Evolutionary conservation across 768 basidiomycete genomes (phyloP), one percentile per base, ranked within the genome.

Genomic region (Coprinopsis sp.): DNA sequence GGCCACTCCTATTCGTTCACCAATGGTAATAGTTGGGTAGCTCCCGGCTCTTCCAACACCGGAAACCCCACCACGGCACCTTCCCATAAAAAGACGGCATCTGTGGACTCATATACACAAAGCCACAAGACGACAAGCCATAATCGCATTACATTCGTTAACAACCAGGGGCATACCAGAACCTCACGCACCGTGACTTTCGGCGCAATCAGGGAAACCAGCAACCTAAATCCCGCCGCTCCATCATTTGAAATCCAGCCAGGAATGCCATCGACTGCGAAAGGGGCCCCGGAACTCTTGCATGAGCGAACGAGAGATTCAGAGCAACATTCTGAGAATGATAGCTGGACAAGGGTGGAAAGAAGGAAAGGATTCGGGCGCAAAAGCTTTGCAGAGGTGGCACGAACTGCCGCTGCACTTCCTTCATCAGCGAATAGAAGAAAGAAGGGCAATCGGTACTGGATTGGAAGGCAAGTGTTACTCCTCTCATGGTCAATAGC

Each of bases 291-390:
- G 16, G 16, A 18, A 33, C 12, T 6, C 13, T 31, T 18, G 43
- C 22, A 21, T 6, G 16, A 14, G 25, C 8, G 18, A 31, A 44
- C 21, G 46, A 37, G 12, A n/a, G n/a, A n/a, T n/a, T n/a, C n/a
- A n/a, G n/a, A n/a, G n/a, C n/a, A n/a, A n/a, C n/a, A n/a, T n/a
- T n/a, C n/a, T n/a, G n/a, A n/a, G n/a, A n/a, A n/a, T n/a, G 37
- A 13, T 4, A 37, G 46, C 4, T 47, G 46, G 46, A 47, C 37
- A 6, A 36, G 46, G n/a, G 46, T 47, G 3, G 25, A 47, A 37
- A 19, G 46, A 13, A 30, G 46, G 29, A 4, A 28, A 23, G 46
- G 46, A 11, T 28, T 27, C 33, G 46, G 46, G 6, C 46, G 46
- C 18, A 44, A 44, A 31, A 44, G 5, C 6, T 13, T 44, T 34